A percentile compares a stretch with the other conserved stretches of the same genome.
Evolutionary conservation across 495 filamentous ascomycete genomes (phyloP).

Genomic region (Evernia prunastri): DNA sequence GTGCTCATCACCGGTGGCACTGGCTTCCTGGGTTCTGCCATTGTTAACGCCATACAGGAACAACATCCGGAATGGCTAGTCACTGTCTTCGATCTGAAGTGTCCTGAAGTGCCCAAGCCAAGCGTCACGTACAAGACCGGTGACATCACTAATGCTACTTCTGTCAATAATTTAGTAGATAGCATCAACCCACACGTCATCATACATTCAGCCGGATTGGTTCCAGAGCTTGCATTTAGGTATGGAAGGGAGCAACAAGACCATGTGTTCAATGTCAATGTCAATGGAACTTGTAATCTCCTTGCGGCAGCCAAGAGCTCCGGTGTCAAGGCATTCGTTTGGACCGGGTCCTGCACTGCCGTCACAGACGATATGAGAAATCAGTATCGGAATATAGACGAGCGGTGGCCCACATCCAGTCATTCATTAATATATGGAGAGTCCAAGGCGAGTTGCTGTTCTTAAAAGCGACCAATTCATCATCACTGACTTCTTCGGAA

Average conservation of each 20-base stretch:
- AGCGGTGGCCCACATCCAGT: conserved; percentile 43
- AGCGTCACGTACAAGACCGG: conserved; percentile 33
- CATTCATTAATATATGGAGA: conserved; percentile 52
- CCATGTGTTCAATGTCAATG: conserved; percentile 45
- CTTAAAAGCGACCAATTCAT: conserved; percentile 2
- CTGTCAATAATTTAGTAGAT: conserved; percentile 32
- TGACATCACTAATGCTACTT: conserved; percentile 34
- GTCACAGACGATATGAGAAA: conserved; percentile 49
- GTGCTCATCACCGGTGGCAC: conserved; percentile 52
- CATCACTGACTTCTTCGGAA: conserved; percentile 27
- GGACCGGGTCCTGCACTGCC: conserved; percentile 51
- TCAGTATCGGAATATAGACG: conserved; percentile 49
- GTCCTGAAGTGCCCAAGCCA: conserved; percentile 32
- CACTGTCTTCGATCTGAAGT: conserved; percentile 39
- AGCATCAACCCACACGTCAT: conserved; percentile 37
- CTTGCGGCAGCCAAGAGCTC: conserved; percentile 43
- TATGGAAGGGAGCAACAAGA: conserved; percentile 36
- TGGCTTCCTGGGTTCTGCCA: conserved; percentile 45
- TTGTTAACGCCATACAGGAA: conserved; percentile 37
- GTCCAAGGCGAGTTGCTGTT: conserved; percentile 43
- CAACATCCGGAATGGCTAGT: conserved; percentile 40
- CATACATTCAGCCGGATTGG: conserved; percentile 43
- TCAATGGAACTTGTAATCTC: conserved; percentile 53
- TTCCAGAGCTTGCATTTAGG: conserved; percentile 38
- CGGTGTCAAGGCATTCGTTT: conserved; percentile 50